Evolutionary conservation across 306 rosid species (phyloP), one percentile per base, ranked within the genome.

Genomic region (Albizia julibrissin): DNA sequence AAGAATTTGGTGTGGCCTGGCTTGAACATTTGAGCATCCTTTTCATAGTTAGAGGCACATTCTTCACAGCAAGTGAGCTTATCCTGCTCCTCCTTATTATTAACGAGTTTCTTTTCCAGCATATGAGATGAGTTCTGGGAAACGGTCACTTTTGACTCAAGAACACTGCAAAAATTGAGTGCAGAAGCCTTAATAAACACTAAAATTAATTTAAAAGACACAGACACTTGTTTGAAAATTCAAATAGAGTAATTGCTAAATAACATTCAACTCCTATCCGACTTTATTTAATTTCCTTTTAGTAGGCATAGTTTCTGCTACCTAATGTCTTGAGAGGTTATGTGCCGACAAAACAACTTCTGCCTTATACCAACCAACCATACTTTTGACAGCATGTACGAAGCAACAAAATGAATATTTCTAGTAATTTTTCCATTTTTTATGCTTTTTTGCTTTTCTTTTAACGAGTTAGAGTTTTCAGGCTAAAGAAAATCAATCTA

Each of bases 41-140:
- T 91, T 52, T 89, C 94, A 68, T 80, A 91, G 77, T 86, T 82
- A 64, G 91, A 84, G 82, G 88, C 80, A 87, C 97, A 92, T 86
- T 94, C 97, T 50, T 80, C 77, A 75, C 97, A 91, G 85, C 89
- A 89, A 72, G 73, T 72, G 81, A 88, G 86, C 73, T 59, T 87
- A 75, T 83, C 88, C 54, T 82, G 76, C 24, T 83, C 85, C 73
- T 91, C 97, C 81, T 50, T 85, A 77, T 80, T 40, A 40, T 26
- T 65, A 16, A 90, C 81, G 65, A 89, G 91, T 74, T 88, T 88
- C 78, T 90, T 82, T 85, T 90, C 95, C 73, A 81, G 52, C 71
- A 78, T 59, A 64, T 83, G 84, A 66, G 81, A 66, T 76, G 87
- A 87, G 56, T 54, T 87, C 12, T 78, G 92, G 62, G 90, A 76